Percentiles rank a stretch among this genome's conserved stretches.
Evolutionary conservation across 176 grass and related monocot genomes (phyloP).

Genomic region (Triticum urartu): DNA sequence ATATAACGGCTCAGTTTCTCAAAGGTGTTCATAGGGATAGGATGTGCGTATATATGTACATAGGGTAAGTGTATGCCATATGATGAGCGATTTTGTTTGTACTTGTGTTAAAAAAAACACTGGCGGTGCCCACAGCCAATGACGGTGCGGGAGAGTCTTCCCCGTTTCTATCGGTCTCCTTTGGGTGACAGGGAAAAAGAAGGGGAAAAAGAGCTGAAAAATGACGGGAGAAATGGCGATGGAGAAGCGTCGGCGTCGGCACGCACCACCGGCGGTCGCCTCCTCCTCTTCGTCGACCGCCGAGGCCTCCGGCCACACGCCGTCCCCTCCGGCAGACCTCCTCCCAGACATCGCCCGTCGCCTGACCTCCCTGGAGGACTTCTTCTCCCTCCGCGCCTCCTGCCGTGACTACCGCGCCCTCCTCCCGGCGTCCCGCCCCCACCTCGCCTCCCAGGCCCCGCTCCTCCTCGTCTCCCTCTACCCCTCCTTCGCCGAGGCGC

Average conservation of each 20-base stretch:
- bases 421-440: conserved; percentile 21
- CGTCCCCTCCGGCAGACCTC: conserved; percentile 46
- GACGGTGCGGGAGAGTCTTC: too few relatives aligned
- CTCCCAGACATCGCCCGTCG: conserved; percentile 45
- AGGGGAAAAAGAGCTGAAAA: background rate
- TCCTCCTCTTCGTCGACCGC: background rate
- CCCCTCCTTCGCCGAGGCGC: conserved; percentile 51
- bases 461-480: conserved; percentile 55
- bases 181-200: too few relatives aligned
- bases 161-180: too few relatives aligned
- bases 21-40: too few relatives aligned
- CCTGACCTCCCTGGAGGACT: conserved; percentile 61
- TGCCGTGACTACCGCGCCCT: conserved; percentile 50
- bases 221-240: conserved; percentile 21
- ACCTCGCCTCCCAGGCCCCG: conserved; percentile 51
- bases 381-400: conserved; percentile 53
- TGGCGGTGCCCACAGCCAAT: too few relatives aligned
- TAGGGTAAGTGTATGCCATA: too few relatives aligned
- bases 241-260: conserved; percentile 40
- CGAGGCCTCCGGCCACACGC: background rate
- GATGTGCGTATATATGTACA: too few relatives aligned
- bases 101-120: too few relatives aligned
- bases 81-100: too few relatives aligned
- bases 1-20: too few relatives aligned
- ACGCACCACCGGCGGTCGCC: background rate